A percentile compares a stretch with the other conserved stretches of the same genome.
Conservation (phyloP, 306 rosid species). For the Rosa chinensis region DNA sequence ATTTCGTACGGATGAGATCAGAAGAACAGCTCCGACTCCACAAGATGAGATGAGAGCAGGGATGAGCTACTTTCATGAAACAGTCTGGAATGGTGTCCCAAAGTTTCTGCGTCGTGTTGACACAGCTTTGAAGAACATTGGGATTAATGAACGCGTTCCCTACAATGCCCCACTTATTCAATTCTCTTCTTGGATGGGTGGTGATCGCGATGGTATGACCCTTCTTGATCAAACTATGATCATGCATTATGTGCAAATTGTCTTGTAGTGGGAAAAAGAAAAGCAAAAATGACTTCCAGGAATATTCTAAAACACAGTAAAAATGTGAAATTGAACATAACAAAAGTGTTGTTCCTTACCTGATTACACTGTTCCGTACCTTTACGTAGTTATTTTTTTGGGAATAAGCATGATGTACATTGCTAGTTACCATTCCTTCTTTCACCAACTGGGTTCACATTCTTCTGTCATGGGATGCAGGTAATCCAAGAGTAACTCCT, state of each 20-base stretch:
- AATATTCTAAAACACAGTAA: no score
- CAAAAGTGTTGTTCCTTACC: neutral
- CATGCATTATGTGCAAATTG: neutral
- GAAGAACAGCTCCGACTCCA: slow-evolving; percentile 92
- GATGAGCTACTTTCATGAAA: slow-evolving; percentile 99
- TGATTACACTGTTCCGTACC: neutral
- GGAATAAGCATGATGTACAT: neutral
- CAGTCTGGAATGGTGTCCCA: slow-evolving; percentile 96
- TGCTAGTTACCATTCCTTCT: neutral
- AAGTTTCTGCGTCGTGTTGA: slow-evolving; percentile 92
- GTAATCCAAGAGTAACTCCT: slow-evolving; percentile 98
- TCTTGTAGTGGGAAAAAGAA: neutral
- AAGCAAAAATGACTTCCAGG: neutral
- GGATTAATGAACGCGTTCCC: slow-evolving; percentile 88
- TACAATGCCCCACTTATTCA: slow-evolving; percentile 96
- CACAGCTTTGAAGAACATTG: slow-evolving; percentile 91
- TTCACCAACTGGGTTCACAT: slow-evolving; percentile 3
- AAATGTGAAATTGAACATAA: neutral
- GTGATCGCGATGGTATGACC: slow-evolving; percentile 93
- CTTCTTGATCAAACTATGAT: slow-evolving; percentile 3
- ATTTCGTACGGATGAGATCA: slow-evolving; percentile 95
- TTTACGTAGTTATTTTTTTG: neutral
- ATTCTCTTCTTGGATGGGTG: slow-evolving; percentile 99
- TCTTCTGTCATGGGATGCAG: slow-evolving; percentile 44
- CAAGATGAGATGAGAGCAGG: slow-evolving; percentile 99